A percentile compares a stretch with the other conserved stretches of the same genome.
phyloP scores from a whole-genome alignment of 2,329 filamentous ascomycete genomes.

The Neonectria neomacrospora region DNA sequence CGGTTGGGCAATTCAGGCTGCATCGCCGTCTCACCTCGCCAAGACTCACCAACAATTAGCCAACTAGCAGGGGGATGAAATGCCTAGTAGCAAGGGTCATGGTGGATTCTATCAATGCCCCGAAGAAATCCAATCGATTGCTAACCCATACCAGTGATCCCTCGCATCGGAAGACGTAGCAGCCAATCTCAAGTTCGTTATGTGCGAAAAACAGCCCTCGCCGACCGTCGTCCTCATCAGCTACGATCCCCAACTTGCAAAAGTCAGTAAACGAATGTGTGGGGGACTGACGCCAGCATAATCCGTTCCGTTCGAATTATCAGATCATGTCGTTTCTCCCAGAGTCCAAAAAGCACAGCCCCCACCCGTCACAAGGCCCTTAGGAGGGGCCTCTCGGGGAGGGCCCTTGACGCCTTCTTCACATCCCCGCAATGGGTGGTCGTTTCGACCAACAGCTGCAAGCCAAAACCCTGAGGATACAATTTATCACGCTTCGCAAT shows the following conservation, averaged over 20 bases:
- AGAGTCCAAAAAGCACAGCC: neutral
- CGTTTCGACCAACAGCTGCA: slow-evolving; percentile 2
- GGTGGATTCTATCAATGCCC: neutral
- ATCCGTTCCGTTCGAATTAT: slow-evolving; percentile 11
- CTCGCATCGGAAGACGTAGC: neutral
- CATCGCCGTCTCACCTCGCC: neutral
- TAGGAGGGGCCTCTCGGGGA: neutral
- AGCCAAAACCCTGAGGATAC: slow-evolving; percentile 1
- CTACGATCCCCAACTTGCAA: neutral
- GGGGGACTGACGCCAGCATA: slow-evolving; percentile 11
- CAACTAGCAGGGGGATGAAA: neutral
- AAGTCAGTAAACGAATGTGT: slow-evolving; percentile 5
- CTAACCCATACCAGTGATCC: slow-evolving; percentile 7
- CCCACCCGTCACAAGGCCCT: slow-evolving; percentile 23
- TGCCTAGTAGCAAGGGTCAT: neutral
- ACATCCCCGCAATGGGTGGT: slow-evolving; percentile 15
- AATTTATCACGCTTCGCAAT: slow-evolving; percentile 1
- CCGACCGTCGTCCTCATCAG: slow-evolving; percentile 9
- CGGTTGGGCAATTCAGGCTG: neutral
- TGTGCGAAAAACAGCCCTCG: neutral
- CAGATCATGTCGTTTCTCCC: slow-evolving; percentile 26
- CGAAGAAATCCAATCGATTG: slow-evolving; percentile 26
- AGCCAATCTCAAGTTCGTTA: neutral
- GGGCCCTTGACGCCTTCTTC: neutral
- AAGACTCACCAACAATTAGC: neutral